Base-by-base conservation (phyloP, 345 rosid genomes). In the Euphorbia peplus region DNA sequence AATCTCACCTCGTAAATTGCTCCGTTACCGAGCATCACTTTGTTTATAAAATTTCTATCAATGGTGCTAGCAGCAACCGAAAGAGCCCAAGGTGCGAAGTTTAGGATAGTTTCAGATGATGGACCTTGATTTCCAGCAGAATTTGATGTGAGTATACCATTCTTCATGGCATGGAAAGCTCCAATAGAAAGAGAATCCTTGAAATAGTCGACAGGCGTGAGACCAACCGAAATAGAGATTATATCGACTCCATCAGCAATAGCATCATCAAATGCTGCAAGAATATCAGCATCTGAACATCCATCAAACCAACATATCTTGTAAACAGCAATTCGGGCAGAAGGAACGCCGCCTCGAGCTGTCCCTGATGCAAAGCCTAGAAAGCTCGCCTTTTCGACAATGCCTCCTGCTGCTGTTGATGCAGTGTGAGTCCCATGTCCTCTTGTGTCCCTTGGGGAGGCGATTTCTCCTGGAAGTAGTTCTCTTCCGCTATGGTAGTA, bases 171-270 rank as follows among this genome's bases (percentile, higher is more conserved):
- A 24, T 54, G 51, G 51, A 67, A 67, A 35, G 70, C 60, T 22
- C 70, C 70, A 8, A 67, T 37, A 4, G 62, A 41, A 19, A 67
- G 54, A 5, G 70, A 9, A 37, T 77, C 72, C 4, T 62, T 80
- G 70, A 10, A 75, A 10, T 12, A 81, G 80, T 63, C 77, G 63
- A 12, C 72, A 58, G 58, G 70, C 74, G 4, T 79, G 81, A 5
- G 81, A n/a, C 70, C 48, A 44, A 57, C 24, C 9, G 51, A 57
- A 35, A 37, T 1, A 10, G 63, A n/a, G 3, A 42, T 64, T 13
- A 56, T 7, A 44, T 57, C 55, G 14, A 42, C 50, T 32, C 37
- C 37, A 32, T 32, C 37, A 32, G 37, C 37, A 32, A 32, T 32
- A 32, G 37, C 37, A 32, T 32, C 37, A 32, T 32, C 37, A 32